These are phyloP conservation scores for Datura wrightii DNA, from an alignment of 257 asterid species.

Conservation along the genomic window DNA sequence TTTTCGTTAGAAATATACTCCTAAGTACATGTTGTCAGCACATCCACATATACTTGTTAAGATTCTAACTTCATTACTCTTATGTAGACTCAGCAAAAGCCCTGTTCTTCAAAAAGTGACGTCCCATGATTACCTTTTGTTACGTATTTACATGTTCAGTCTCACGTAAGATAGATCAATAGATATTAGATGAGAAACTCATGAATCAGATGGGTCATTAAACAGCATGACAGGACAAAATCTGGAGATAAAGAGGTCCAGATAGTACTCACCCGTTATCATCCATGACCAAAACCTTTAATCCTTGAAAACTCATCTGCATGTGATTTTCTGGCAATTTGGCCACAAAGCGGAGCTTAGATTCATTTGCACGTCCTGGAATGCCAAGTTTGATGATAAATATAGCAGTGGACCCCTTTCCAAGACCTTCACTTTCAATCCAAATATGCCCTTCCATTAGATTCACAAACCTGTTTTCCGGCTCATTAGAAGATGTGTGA, in stretches of 20 bases:
- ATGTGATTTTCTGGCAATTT: conserved; percentile 63
- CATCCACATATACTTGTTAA: neutral
- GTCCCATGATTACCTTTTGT: conserved; percentile 6
- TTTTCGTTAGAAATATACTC: neutral
- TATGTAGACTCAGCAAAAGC: neutral
- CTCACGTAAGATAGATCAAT: neutral
- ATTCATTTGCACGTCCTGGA: conserved; percentile 65
- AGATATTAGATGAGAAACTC: neutral
- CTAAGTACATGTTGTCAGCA: neutral
- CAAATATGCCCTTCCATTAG: conserved; percentile 97
- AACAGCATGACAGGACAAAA: conserved; percentile 11
- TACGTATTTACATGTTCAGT: conserved; percentile 25
- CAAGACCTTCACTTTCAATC: conserved; percentile 95
- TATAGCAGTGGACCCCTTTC: conserved; percentile 84
- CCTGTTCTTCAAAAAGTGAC: neutral
- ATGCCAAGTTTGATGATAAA: conserved; percentile 80
- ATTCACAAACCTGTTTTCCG: conserved; percentile 74
- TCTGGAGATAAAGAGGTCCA: conserved; percentile 12
- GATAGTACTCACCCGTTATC: conserved; percentile 69
- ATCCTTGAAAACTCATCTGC: conserved; percentile 66
- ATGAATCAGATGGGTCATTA: neutral
- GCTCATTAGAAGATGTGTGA: conserved; percentile 14
- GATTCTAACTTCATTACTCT: neutral
- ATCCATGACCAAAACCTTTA: conserved; percentile 86
- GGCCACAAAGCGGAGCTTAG: conserved; percentile 53